Evolutionary conservation across 2,329 filamentous ascomycete species (phyloP), one percentile per base, ranked within the genome.

Genomic region (Coniella lustricola): DNA sequence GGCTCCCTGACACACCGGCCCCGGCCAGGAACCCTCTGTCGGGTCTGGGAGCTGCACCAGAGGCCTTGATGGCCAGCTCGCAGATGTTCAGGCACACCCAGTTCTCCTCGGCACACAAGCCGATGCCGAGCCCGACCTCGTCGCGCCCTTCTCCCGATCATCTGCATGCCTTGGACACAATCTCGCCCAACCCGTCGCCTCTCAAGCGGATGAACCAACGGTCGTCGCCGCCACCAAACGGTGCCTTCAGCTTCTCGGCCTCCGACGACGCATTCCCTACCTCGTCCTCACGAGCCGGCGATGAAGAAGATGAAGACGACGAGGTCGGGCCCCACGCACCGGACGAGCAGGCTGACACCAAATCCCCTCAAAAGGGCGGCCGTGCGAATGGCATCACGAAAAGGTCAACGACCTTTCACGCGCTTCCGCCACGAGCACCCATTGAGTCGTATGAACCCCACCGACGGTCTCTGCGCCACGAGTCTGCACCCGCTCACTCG

Each of bases 71-170:
- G 58, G 64, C 54, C 46, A 67, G 59, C 57, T 73, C 75, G 7
- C 76, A 81, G 57, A 64, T 81, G 8, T 81, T 81, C 54, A 69
- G 66, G 1, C 71, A 74, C 54, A 80, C 77, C 0, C 77, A 77
- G 53, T 66, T 66, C 29, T 79, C 77, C 2, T 79, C 77, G 1
- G 75, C 69, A 1, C 57, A 71, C 14, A 77, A 72, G 56, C 67
- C 64, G 13, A 21, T 37, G 20, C 60, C 66, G 39, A 81, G 76
- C 50, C 77, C 77, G 17, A 80, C 77, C 0, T 80, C 76, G 1
- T 81, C 77, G 1, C 68, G 77, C 10, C 77, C 77, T 0, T 81
- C 77, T 1, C 77, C 77, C 0, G 64, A 70, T 36, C 56, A 72
- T 3, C 69, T 75, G 10, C 56, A 57, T 13, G 36, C 33, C 13